A percentile compares a stretch with the other conserved stretches of the same genome.
These are phyloP conservation scores for Hortiboletus flavorubellus DNA, from an alignment of 768 basidiomycete genomes.

Conservation along the genomic window DNA sequence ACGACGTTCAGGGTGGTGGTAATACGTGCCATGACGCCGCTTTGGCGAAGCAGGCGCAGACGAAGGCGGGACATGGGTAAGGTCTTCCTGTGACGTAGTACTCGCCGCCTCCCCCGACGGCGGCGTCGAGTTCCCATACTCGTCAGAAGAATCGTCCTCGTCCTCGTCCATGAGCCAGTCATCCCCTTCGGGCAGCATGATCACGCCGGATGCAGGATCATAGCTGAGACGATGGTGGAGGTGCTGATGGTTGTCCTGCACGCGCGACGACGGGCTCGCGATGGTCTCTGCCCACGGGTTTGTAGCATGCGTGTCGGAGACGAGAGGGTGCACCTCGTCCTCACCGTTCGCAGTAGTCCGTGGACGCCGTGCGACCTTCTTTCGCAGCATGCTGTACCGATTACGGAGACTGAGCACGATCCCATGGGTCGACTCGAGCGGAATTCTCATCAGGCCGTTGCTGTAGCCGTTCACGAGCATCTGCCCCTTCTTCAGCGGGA, in stretches of 20 bases:
- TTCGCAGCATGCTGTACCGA: conserved; percentile 54
- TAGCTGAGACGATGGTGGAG: conserved; percentile 68
- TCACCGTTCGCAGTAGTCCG: conserved; percentile 9
- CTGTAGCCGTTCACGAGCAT: conserved; percentile 56
- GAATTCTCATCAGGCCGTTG: conserved; percentile 34
- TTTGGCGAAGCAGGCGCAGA: conserved; percentile 36
- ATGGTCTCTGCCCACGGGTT: conserved; percentile 63
- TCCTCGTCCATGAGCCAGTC: conserved; percentile 56
- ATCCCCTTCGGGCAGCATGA: conserved; percentile 76
- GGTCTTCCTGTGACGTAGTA: conserved; percentile 24
- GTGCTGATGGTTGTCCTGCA: conserved; percentile 23
- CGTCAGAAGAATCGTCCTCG: conserved; percentile 38
- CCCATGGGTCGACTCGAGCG: conserved; percentile 50
- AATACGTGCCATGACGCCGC: conserved; percentile 75
- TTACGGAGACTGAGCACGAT: conserved; percentile 82
- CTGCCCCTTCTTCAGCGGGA: conserved; percentile 84
- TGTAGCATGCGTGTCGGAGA: conserved; percentile 26
- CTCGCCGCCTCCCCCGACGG: conserved; percentile 18
- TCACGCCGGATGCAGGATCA: conserved; percentile 84
- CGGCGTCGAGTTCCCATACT: conserved; percentile 36
- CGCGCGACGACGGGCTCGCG: conserved; percentile 16
- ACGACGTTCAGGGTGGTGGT: conserved; percentile 76
- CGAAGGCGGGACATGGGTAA: conserved; percentile 14
- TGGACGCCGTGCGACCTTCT: conserved; percentile 23
- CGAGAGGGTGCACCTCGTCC: conserved; percentile 19